Evolutionary conservation across 805 yeast genomes (phyloP).

Genomic region (Starmerella bombi): DNA sequence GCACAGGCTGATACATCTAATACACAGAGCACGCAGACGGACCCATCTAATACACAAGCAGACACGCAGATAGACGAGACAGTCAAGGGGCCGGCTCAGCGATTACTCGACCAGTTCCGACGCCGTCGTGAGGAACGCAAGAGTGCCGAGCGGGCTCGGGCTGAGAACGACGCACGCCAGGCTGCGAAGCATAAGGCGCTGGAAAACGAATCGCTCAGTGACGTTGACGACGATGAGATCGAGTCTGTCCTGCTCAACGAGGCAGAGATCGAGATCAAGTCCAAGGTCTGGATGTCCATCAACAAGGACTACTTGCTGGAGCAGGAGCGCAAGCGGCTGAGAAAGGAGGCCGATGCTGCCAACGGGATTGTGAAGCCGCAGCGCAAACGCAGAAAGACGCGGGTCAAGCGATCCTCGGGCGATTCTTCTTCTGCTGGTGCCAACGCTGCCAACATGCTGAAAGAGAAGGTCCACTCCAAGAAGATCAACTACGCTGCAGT

Average conservation of each 20-base stretch:
- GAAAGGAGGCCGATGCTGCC: constrained; percentile 72
- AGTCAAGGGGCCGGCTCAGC: constrained; percentile 22
- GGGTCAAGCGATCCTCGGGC: constrained; percentile 23
- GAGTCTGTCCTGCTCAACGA: constrained; percentile 45
- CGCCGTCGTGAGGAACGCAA: constrained; percentile 17
- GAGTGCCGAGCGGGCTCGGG: constrained; percentile 22
- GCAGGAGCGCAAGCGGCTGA: constrained; percentile 72
- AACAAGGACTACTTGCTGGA: constrained; percentile 76
- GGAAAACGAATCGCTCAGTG: constrained; percentile 50
- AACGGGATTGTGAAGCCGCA: constrained; percentile 58
- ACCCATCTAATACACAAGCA: no score
- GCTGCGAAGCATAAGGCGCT: constrained; percentile 29
- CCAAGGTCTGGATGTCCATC: constrained; percentile 76
- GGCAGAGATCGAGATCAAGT: constrained; percentile 62
- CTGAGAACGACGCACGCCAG: constrained; percentile 25
- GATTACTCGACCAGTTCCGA: constrained; percentile 18
- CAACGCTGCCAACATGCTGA: constrained; percentile 62
- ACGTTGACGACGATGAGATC: constrained; percentile 75
- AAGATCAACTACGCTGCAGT: constrained; percentile 84
- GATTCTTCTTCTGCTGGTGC: constrained; percentile 54
- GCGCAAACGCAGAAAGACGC: constrained; percentile 28
- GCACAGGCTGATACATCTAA: not conserved
- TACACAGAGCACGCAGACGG: not conserved
- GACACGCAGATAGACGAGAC: not conserved
- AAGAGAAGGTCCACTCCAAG: constrained; percentile 64